Base-by-base conservation (phyloP, 208 protist genomes). In the Trypanosoma avium region DNA sequence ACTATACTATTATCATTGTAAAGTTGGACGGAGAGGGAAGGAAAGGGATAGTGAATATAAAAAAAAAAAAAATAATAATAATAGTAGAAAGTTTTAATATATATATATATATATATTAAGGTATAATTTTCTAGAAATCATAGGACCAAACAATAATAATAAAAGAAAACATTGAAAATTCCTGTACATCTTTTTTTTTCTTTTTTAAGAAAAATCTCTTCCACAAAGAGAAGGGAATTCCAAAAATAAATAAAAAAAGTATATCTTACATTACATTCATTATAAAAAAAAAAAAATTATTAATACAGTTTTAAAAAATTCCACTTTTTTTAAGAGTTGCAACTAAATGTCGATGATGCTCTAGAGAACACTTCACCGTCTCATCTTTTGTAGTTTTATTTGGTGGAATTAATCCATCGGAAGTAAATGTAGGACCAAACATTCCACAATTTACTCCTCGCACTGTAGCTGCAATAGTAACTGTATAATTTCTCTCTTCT, bases 381-480 rank as follows among this genome's bases (percentile, higher is more conserved):
- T 49, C 48, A 7, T 53, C 38, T 52, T 12, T 24, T 22, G 6
- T 21, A 12, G 40, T 40, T 17, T 5, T 9, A 21, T 54, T 48
- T n/a, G 38, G 49, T 29, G 58, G 49, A 47, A 72, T 64, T 26
- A 55, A 21, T n/a, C 30, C 66, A 40, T 64, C 58, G 4, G 66
- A 58, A 9, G 66, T 72, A 29, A 72, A 65, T 10, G 49, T 19
- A 19, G 66, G 66, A 1, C 66, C 66, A 61, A 60, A 72, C 6
- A 72, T 19, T 35, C 57, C 57, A 29, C 40, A 58, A 22, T 63
- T 15, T 21, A 72, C 56, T 19, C 66, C 58, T 8, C 66, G 56
- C n/a, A 72, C 66, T 4, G 66, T 65, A 7, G 66, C 66, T 40
- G 27, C 33, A 36, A 46, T 29, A 3, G 57, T 60, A 13, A 36